Conservation (phyloP, 2,329 filamentous ascomycete genomes). For the Capronia americana region DNA sequence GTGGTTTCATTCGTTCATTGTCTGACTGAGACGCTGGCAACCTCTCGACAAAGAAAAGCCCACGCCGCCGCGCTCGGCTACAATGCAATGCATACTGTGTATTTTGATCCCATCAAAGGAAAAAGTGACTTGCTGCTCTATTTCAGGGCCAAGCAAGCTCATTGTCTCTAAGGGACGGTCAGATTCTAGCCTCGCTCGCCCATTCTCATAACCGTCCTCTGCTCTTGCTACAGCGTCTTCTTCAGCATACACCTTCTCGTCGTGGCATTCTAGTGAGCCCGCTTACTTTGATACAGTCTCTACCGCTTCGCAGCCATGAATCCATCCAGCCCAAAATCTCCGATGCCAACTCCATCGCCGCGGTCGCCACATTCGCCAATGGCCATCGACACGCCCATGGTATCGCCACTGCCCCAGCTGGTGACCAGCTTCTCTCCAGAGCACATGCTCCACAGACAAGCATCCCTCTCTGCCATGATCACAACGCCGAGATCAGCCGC, state of each 20-base stretch:
- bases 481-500: slow-evolving; percentile 12
- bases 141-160: slow-evolving; percentile 5
- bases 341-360: slow-evolving; percentile 23
- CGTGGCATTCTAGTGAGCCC: neutral
- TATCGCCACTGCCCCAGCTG: slow-evolving; percentile 13
- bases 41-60: slow-evolving; percentile 4
- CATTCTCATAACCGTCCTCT: slow-evolving; percentile 7
- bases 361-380: slow-evolving; percentile 24
- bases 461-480: neutral
- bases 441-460: slow-evolving; percentile 10
- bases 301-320: slow-evolving; percentile 16
- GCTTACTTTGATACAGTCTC: neutral
- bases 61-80: neutral
- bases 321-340: slow-evolving; percentile 26
- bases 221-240: neutral
- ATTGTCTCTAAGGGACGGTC: slow-evolving; percentile 6
- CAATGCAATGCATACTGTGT: slow-evolving; percentile 1
- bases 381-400: neutral
- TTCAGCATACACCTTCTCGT: neutral
- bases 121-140: neutral
- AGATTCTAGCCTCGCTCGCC: slow-evolving; percentile 7
- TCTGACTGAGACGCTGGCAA: neutral
- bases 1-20: neutral
- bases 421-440: slow-evolving; percentile 17
- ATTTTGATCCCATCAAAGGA: slow-evolving; percentile 7